A percentile compares a stretch with the other conserved stretches of the same genome.
These are phyloP conservation scores for Hypsizygus ulmarius DNA, from an alignment of 1,284 basidiomycete species.

Conservation along the genomic window DNA sequence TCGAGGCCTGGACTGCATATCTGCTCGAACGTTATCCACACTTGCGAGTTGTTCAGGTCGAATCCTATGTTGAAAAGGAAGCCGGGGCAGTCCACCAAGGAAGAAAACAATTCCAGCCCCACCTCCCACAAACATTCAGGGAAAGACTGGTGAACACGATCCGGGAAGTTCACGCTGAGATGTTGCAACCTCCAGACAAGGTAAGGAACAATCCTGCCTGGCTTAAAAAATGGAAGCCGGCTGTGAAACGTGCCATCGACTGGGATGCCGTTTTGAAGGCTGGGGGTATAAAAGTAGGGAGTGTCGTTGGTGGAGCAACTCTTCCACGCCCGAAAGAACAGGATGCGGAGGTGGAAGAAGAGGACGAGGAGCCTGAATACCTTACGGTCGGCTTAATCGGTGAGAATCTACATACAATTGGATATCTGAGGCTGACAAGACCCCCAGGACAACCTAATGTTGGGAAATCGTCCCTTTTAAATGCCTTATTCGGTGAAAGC, in stretches of 20 bases:
- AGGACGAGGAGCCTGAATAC: conserved; percentile 47
- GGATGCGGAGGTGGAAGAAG: conserved; percentile 28
- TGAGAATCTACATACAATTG: conserved; percentile 23
- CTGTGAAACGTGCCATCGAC: conserved; percentile 61
- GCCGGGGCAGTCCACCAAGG: conserved; percentile 43
- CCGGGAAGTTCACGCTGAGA: conserved; percentile 61
- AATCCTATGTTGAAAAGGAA: conserved; percentile 63
- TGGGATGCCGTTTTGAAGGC: conserved; percentile 65
- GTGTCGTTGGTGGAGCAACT: conserved; percentile 38
- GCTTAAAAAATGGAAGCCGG: conserved; percentile 64
- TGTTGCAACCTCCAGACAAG: conserved; percentile 67
- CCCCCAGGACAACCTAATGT: conserved; percentile 85
- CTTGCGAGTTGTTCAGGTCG: conserved; percentile 66
- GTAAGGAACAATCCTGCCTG: conserved; percentile 52
- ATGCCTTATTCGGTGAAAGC: conserved; percentile 82
- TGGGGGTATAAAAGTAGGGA: conserved; percentile 42
- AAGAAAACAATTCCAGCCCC: conserved; percentile 55
- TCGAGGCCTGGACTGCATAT: conserved; percentile 68
- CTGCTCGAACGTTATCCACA: conserved; percentile 55
- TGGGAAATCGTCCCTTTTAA: conserved; percentile 88
- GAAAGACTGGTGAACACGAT: conserved; percentile 67
- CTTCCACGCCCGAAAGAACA: conserved; percentile 32
- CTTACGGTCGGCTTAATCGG: conserved; percentile 86
- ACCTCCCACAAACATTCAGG: conserved; percentile 61
- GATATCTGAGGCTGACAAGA: conserved; percentile 4